Evolutionary conservation across 306 rosid species (phyloP).

Genomic region (Casuarina glauca): DNA sequence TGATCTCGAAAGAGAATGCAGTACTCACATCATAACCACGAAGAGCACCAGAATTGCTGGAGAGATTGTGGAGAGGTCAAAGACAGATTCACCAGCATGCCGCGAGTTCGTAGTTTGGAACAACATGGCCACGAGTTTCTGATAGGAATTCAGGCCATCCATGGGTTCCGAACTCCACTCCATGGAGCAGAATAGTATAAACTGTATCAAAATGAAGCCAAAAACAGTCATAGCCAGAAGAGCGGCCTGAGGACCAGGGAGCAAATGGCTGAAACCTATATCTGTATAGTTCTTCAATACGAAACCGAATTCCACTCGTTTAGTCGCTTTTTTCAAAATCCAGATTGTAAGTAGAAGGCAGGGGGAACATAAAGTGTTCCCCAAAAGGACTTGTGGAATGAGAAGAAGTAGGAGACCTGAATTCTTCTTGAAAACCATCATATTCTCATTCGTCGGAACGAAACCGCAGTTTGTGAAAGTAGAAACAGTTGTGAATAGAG

Average conservation of each 20-base stretch:
- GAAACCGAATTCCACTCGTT: conserved; percentile 45
- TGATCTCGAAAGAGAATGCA: not conserved
- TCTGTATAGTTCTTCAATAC: conserved; percentile 38
- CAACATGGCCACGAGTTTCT: conserved; percentile 50
- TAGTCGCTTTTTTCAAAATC: conserved; percentile 34
- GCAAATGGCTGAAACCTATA: conserved; percentile 47
- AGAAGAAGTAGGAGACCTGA: conserved; percentile 62
- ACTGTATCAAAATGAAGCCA: too few species aligned
- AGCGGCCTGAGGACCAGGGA: conserved; percentile 40
- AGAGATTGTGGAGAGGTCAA: conserved; percentile 65
- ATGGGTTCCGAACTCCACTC: conserved; percentile 61
- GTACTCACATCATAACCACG: conserved; percentile 60
- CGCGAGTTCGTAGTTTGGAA: conserved; percentile 58
- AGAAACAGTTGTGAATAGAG: conserved; percentile 56
- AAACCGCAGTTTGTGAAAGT: conserved; percentile 70
- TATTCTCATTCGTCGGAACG: conserved; percentile 78
- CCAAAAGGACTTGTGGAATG: conserved; percentile 41
- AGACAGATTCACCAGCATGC: conserved; percentile 61
- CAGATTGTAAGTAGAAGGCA: conserved; percentile 45
- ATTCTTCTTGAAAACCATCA: conserved; percentile 69
- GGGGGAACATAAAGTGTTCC: conserved; percentile 62
- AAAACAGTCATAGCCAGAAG: conserved; percentile 38
- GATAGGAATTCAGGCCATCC: conserved; percentile 53
- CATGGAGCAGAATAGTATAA: too few species aligned
- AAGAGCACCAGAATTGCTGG: conserved; percentile 64